Base-by-base conservation (phyloP, 2,329 filamentous ascomycete species). In the Tolypocladium guangdongense region DNA sequence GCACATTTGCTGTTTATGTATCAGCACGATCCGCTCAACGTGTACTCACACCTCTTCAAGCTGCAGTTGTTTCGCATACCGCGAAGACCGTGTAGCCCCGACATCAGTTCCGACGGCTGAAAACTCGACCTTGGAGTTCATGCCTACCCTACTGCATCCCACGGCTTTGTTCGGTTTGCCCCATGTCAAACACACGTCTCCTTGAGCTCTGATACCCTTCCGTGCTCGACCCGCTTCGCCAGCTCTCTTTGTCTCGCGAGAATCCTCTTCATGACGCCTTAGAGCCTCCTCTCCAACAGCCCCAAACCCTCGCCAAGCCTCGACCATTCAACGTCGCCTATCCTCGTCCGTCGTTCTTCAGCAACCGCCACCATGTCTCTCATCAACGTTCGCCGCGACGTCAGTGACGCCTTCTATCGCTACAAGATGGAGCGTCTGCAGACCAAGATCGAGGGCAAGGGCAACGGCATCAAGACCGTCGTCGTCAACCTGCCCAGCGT, bases 361-460 rank as follows among this genome's bases (percentile, higher is more conserved):
- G 18, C 54, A 71, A 71, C 71, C 74, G 76, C 72, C 83, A 90
- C 66, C 75, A 97, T 97, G 93, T 86, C 89, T 82, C 91, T 89
- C 78, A 81, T 99, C 83, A 99, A 99, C 77, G 91, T 97, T 76
- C 91, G 91, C 75, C 90, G 89, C 75, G 92, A 97, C 87, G 87
- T 96, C 78, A 87, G 86, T 80, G 93, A 99, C 78, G 87, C 87
- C 76, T 99, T 96, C 84, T 99, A 99, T 79, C 93, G 93, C 74
- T 99, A 99, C 86, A 99, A 99, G 84, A 99, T 99, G 93, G 93
- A 97, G 78, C 87, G 85, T 65, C 79, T 99, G 70, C 90, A 95
- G 80, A 96, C 93, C 73, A 99, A 99, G 82, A 95, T 99, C 66
- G 93, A 99, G 78, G 93, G 93, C 76, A 99, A 99, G 77, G 93